Base-by-base conservation (phyloP, 1,284 basidiomycete genomes). In the Trichosporon sp. region DNA sequence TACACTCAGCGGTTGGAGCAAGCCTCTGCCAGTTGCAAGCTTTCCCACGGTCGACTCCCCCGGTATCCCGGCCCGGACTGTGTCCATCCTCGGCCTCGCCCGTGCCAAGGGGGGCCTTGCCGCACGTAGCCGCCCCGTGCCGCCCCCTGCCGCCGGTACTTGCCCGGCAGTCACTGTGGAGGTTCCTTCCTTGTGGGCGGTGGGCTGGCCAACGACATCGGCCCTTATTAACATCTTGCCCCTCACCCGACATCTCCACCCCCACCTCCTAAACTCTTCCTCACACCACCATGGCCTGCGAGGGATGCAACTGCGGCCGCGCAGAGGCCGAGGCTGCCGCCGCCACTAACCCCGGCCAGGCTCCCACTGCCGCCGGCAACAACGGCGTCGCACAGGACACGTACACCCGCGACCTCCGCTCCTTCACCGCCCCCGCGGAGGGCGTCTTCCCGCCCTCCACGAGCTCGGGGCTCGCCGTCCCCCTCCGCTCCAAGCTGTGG, bases 401-500 rank as follows among this genome's bases (percentile, higher is more conserved):
- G 63, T 67, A 63, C 64, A 68, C 23, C 60, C 74, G 53, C 66
- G 72, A 74, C 8, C 70, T 72, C 32, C 71, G 79, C 6, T 75
- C 76, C 9, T 82, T 81, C 72, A 82, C 80, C 32, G 74, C 77
- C 6, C 78, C 80, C 12, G 65, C 71, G 2, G 77, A 77, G 38
- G 70, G 69, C 65, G 64, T 74, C 13, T 72, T 76, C 56, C 67
- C 75, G 11, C 65, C 68, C 32, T 29, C 31, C 1, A 65, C 67
- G n/a, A 9, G 21, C 13, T 66, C 56, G 1, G 58, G 42, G 6
- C 75, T 74, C 3, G 76, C 76, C n/a, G 74, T 78, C 0, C 79
- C 79, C 0, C 72, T 82, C 4, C 69, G 80, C 12, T 79, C 78
- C 4, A 82, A 82, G 74, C 69, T 76, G 67, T 82, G 80, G 80